Evolutionary conservation across 306 rosid species (phyloP).

Genomic region (Quercus berberidifolia): DNA sequence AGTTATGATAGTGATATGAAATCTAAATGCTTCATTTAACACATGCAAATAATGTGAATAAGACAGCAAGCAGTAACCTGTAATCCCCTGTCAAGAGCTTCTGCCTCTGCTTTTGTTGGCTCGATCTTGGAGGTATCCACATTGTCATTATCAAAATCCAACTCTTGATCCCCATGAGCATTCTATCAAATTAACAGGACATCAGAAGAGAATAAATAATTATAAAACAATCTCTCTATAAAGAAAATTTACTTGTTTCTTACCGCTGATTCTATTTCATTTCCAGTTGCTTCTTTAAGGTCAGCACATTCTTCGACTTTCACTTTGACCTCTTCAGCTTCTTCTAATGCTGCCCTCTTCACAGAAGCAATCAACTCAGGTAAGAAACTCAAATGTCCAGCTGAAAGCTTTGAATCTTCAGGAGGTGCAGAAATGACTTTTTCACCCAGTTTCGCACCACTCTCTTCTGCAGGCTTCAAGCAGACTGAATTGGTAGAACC

Average conservation of each 20-base stretch:
- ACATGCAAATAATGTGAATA: slow-evolving; percentile 17
- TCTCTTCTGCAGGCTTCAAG: slow-evolving; percentile 33
- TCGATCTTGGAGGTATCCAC: slow-evolving; percentile 66
- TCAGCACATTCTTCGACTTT: slow-evolving; percentile 34
- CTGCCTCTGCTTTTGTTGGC: slow-evolving; percentile 94
- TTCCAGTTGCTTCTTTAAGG: slow-evolving; percentile 42
- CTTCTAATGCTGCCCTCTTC: slow-evolving; percentile 71
- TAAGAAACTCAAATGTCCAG: slow-evolving; percentile 53
- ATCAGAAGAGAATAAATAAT: slow-evolving; percentile 23
- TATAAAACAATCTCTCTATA: slow-evolving; percentile 5
- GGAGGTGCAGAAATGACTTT: slow-evolving; percentile 33
- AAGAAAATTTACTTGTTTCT: slow-evolving; percentile 29
- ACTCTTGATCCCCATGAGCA: slow-evolving; percentile 60
- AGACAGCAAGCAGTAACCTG: slow-evolving; percentile 55
- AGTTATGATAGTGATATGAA: background rate
- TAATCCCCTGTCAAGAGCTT: slow-evolving; percentile 89
- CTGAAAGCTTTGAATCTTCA: slow-evolving; percentile 43
- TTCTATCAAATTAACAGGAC: slow-evolving; percentile 46
- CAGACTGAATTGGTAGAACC: slow-evolving; percentile 28
- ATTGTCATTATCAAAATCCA: slow-evolving; percentile 64
- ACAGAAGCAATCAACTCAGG: slow-evolving; percentile 90
- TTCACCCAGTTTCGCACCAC: slow-evolving; percentile 36
- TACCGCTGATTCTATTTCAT: slow-evolving; percentile 60
- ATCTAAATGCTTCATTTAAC: background rate
- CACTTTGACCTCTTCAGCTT: slow-evolving; percentile 52